These are phyloP conservation scores for Colletotrichum abscissum DNA, from an alignment of 2,329 filamentous ascomycete genomes.

Conservation along the genomic window DNA sequence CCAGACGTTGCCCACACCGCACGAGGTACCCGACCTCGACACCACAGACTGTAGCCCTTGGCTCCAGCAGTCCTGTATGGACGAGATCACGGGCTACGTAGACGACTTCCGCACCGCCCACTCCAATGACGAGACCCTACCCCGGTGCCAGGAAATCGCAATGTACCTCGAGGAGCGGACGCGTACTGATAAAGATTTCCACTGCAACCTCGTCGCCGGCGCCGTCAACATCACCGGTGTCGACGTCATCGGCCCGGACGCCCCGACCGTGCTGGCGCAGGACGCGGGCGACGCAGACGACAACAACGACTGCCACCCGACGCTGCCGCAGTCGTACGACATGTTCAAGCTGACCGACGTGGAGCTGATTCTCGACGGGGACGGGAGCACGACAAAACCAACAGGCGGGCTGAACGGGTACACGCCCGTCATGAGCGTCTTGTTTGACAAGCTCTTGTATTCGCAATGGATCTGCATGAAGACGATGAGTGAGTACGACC, in stretches of 20 bases:
- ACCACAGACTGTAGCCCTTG: conserved; percentile 33
- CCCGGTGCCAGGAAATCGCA: conserved; percentile 29
- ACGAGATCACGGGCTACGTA: conserved; percentile 35
- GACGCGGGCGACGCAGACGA: not conserved
- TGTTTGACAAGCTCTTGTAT: conserved; percentile 30
- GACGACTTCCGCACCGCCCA: conserved; percentile 32
- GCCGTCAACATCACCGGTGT: conserved; percentile 32
- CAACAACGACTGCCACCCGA: conserved; percentile 24
- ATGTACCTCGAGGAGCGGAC: conserved; percentile 34
- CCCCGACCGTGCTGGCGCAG: conserved; percentile 12
- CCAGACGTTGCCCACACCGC: conserved; percentile 30
- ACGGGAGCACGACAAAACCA: conserved; percentile 7
- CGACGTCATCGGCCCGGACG: conserved; percentile 28
- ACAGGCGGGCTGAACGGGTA: conserved; percentile 32
- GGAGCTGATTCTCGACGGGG: conserved; percentile 26
- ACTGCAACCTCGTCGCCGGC: conserved; percentile 33
- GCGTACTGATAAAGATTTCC: conserved; percentile 27
- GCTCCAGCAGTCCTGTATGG: conserved; percentile 36
- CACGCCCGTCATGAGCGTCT: conserved; percentile 33
- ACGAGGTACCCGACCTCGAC: conserved; percentile 28
- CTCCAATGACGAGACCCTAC: conserved; percentile 16
- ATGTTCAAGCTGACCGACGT: conserved; percentile 30
- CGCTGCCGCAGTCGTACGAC: conserved; percentile 21
- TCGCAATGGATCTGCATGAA: conserved; percentile 36
- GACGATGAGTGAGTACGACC: conserved; percentile 32